Conservation (phyloP, 345 rosid genomes). For the Corymbia maculata region DNA sequence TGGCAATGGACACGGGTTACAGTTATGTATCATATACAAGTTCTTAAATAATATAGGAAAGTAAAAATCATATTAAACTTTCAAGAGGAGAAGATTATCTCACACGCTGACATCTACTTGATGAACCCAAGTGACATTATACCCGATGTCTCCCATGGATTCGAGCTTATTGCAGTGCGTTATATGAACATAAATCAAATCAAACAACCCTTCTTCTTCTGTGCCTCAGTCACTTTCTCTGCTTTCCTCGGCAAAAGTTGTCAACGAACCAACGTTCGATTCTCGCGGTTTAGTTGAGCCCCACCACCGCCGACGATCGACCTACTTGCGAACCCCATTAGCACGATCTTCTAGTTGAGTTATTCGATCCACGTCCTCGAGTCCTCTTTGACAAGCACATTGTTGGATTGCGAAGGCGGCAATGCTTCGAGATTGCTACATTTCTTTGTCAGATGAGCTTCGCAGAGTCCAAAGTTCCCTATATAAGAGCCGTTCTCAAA, state of each 20-base stretch:
- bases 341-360: not conserved
- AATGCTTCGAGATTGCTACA: not conserved
- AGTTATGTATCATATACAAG: no score
- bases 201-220: not conserved
- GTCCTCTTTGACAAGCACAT: not conserved
- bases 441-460: not conserved
- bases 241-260: not conserved
- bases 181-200: no score
- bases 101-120: no score
- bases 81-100: no score
- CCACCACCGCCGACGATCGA: not conserved
- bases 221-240: not conserved
- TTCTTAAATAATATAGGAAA: not conserved
- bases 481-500: not conserved
- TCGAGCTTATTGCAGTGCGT: no score
- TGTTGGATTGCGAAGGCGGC: not conserved
- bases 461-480: constrained; percentile 1
- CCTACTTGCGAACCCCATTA: not conserved
- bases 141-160: no score
- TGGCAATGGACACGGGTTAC: no score
- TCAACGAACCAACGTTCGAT: not conserved
- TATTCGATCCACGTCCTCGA: not conserved
- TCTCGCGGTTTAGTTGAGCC: not conserved
- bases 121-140: no score
- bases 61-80: not conserved